These are phyloP conservation scores for Solanum dulcamara DNA, from an alignment of 257 asterid species.

Conservation along the genomic window DNA sequence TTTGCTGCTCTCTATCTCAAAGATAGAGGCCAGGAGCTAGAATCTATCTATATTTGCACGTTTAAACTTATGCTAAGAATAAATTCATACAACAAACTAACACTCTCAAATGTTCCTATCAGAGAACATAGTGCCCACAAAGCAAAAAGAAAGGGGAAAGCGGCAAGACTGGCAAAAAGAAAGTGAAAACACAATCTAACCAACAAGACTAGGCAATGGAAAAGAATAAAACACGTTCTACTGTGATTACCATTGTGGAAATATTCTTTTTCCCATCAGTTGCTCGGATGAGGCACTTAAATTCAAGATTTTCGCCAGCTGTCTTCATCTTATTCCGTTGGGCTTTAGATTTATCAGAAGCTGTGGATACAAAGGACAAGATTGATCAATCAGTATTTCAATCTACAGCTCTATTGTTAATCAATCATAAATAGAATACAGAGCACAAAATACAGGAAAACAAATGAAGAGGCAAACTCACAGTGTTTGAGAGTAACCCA, in stretches of 20 bases:
- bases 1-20: not conserved
- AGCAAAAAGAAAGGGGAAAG: not conserved
- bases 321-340: slow-evolving; percentile 56
- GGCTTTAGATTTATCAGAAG: slow-evolving; percentile 72
- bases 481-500: slow-evolving; percentile 80
- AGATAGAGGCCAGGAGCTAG: not conserved
- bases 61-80: not conserved
- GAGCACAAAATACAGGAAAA: not conserved
- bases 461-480: slow-evolving; percentile 15
- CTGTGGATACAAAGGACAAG: slow-evolving; percentile 14
- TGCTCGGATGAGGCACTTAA: slow-evolving; percentile 73
- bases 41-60: not conserved
- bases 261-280: slow-evolving; percentile 76
- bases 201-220: not conserved
- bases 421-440: not conserved
- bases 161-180: not conserved
- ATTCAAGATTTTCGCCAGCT: slow-evolving; percentile 57
- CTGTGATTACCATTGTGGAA: slow-evolving; percentile 40
- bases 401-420: not conserved
- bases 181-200: not conserved
- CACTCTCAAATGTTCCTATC: not conserved
- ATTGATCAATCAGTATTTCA: not conserved
- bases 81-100: not conserved
- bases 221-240: not conserved
- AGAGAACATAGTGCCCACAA: not conserved